Conservation (phyloP, 495 filamentous ascomycete genomes). For the Chaetomidium leptoderma region DNA sequence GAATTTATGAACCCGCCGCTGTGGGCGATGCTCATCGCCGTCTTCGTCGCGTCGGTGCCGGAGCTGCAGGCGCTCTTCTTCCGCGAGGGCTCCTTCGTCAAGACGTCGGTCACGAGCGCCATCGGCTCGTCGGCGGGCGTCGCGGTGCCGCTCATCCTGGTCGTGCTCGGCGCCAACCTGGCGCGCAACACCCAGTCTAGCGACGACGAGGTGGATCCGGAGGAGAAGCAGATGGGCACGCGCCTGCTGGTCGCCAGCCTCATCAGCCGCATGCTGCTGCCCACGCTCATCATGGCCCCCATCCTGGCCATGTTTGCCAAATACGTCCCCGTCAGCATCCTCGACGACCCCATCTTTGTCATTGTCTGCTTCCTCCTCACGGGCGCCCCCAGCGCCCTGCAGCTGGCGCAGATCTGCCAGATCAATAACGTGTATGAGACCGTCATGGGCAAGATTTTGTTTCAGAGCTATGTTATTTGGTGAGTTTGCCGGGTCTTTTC, state of each 20-base stretch:
- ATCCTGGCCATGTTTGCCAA: slow-evolving; percentile 86
- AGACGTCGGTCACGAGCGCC: slow-evolving; percentile 88
- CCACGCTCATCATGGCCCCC: slow-evolving; percentile 90
- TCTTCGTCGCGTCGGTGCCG: slow-evolving; percentile 88
- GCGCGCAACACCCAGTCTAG: slow-evolving; percentile 64
- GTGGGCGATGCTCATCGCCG: slow-evolving; percentile 90
- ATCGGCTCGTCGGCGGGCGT: slow-evolving; percentile 81
- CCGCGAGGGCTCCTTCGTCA: slow-evolving; percentile 79
- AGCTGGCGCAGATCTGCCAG: slow-evolving; percentile 97
- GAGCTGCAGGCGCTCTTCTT: slow-evolving; percentile 81
- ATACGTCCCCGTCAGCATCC: slow-evolving; percentile 84
- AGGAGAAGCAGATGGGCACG: slow-evolving; percentile 61
- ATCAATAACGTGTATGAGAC: slow-evolving; percentile 93
- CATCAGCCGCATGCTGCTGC: slow-evolving; percentile 85
- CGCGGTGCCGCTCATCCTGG: slow-evolving; percentile 89
- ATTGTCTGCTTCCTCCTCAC: slow-evolving; percentile 95
- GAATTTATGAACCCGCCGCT: slow-evolving; percentile 98
- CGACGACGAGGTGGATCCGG: slow-evolving; percentile 55
- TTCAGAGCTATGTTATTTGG: slow-evolving; percentile 98
- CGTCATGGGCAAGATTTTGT: slow-evolving; percentile 86
- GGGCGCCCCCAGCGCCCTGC: slow-evolving; percentile 88
- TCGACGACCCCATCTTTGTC: slow-evolving; percentile 97
- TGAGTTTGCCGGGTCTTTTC: slow-evolving; percentile 41
- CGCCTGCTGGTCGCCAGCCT: slow-evolving; percentile 82
- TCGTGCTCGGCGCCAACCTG: slow-evolving; percentile 93